Conservation (phyloP, 164 flowering plant species). For the Dillenia suffruticosa region DNA sequence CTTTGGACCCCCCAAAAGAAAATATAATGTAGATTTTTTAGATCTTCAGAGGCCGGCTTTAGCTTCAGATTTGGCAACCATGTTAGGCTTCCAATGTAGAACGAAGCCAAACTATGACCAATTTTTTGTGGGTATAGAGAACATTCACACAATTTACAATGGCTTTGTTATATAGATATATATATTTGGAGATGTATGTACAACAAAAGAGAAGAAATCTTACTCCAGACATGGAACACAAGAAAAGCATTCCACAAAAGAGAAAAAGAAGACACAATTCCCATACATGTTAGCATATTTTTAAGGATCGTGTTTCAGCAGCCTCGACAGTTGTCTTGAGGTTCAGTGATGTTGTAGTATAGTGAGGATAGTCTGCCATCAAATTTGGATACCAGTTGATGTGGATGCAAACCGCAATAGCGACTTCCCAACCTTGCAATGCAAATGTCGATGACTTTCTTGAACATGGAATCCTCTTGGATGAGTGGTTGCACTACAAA, state of each 20-base stretch:
- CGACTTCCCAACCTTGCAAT: slow-evolving; percentile 51
- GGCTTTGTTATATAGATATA: no score
- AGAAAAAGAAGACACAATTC: background rate
- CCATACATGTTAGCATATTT: background rate
- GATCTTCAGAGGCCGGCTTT: no score
- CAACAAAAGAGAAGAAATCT: no score
- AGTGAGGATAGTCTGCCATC: slow-evolving; percentile 66
- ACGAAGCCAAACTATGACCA: no score
- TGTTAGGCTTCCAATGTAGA: no score
- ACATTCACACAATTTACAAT: no score
- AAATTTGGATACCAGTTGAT: slow-evolving; percentile 59
- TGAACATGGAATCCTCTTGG: slow-evolving; percentile 69
- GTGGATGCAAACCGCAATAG: slow-evolving; percentile 67
- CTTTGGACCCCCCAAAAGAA: no score
- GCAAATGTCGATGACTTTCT: slow-evolving; percentile 68
- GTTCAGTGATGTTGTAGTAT: slow-evolving; percentile 57
- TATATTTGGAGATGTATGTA: no score
- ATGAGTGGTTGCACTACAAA: slow-evolving; percentile 64
- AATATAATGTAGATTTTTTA: no score
- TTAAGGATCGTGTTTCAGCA: slow-evolving; percentile 14
- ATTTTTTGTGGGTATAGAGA: no score
- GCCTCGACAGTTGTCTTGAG: slow-evolving; percentile 37
- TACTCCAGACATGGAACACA: background rate
- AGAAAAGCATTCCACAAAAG: background rate
- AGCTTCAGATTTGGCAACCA: no score